Percentiles rank a stretch among this genome's conserved stretches.
These are phyloP conservation scores for Phaeosphaeria sp. DNA, from an alignment of 2,329 filamentous ascomycete species.

Conservation along the genomic window DNA sequence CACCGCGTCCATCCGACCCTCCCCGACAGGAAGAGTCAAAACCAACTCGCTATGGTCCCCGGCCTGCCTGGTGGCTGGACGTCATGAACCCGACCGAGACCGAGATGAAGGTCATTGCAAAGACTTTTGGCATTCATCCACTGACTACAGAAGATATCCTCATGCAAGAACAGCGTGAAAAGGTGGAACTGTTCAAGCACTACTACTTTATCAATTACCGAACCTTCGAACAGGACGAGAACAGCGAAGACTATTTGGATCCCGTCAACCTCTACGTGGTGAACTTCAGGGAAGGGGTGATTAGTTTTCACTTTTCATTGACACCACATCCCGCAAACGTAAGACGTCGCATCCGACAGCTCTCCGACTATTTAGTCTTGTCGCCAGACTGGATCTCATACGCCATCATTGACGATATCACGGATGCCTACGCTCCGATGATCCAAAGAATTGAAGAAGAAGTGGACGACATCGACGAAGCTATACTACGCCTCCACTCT, in stretches of 20 bases:
- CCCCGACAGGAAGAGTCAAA: conserved; percentile 37
- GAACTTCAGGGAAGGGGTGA: conserved; percentile 92
- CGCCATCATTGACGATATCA: conserved; percentile 97
- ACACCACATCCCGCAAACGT: conserved; percentile 97
- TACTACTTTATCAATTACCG: conserved; percentile 99
- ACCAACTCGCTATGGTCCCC: conserved; percentile 67
- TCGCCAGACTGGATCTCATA: conserved; percentile 99
- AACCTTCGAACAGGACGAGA: conserved; percentile 93
- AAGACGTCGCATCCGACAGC: conserved; percentile 86
- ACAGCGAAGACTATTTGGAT: conserved; percentile 88
- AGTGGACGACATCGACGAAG: conserved; percentile 95
- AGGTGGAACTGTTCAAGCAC: conserved; percentile 94
- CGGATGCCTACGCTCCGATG: conserved; percentile 90
- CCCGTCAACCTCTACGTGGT: conserved; percentile 98
- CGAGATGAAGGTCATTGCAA: conserved; percentile 93
- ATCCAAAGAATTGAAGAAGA: conserved; percentile 95
- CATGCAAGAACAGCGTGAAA: conserved; percentile 96
- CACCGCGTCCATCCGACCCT: conserved; percentile 57
- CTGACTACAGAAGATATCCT: conserved; percentile 96
- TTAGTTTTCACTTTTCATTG: conserved; percentile 97
- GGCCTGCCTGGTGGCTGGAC: conserved; percentile 97
- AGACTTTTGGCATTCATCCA: conserved; percentile 94
- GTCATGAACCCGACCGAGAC: conserved; percentile 87
- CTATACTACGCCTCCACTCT: conserved; percentile 82
- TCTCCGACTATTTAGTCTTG: conserved; percentile 91